These are phyloP conservation scores for Globisporangium heterothallicum DNA, from an alignment of 352 stramenopile genomes.

Conservation along the genomic window DNA sequence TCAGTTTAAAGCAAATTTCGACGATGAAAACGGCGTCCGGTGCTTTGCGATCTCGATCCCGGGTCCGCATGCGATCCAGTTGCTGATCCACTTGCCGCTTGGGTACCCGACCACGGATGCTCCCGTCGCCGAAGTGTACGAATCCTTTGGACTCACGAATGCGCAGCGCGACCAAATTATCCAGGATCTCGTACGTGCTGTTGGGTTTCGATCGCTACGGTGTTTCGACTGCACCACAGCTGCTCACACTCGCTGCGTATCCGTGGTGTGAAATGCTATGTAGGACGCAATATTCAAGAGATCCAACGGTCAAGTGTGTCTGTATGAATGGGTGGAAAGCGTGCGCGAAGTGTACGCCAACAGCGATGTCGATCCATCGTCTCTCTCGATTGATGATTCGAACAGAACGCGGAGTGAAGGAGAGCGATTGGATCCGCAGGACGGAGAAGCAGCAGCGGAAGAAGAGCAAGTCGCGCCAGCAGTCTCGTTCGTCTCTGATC, in stretches of 20 bases:
- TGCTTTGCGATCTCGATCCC: conserved; percentile 60
- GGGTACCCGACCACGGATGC: conserved; percentile 65
- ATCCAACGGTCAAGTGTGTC: conserved; percentile 71
- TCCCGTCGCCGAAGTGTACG: conserved; percentile 73
- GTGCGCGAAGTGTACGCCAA: conserved; percentile 67
- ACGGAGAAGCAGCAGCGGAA: conserved; percentile 5
- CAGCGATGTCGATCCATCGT: conserved; percentile 26
- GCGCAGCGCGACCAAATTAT: conserved; percentile 58
- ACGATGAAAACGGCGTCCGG: conserved; percentile 29
- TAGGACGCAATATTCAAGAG: conserved; percentile 61
- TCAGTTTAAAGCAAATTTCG: conserved; percentile 42
- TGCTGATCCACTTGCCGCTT: conserved; percentile 66
- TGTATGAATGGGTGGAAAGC: conserved; percentile 86
- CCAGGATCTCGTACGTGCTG: conserved; percentile 37
- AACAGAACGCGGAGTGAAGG: neutral
- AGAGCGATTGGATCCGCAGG: neutral
- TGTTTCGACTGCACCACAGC: too few species aligned
- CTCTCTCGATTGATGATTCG: conserved; percentile 1
- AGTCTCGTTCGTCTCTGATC: conserved; percentile 43
- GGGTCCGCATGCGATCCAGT: conserved; percentile 54
- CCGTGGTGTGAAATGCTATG: neutral
- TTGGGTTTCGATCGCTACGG: neutral
- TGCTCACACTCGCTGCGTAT: too few species aligned
- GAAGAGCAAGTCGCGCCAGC: conserved; percentile 8
- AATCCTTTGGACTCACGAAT: conserved; percentile 78